These are phyloP conservation scores for Ascochyta clinopodiicola DNA, from an alignment of 2,329 filamentous ascomycete genomes.

Conservation along the genomic window DNA sequence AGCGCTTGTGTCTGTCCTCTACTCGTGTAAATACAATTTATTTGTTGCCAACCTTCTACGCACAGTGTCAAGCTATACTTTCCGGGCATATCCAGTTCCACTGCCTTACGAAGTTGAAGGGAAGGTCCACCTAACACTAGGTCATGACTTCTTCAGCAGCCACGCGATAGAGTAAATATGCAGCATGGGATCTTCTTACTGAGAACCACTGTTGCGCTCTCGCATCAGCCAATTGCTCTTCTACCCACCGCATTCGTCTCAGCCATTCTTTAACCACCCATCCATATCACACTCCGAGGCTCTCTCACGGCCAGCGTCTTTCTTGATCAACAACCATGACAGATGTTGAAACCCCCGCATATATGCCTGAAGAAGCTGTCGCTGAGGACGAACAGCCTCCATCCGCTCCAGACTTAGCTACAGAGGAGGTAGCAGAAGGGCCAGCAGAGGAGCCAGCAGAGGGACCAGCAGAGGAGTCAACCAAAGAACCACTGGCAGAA, in stretches of 20 bases:
- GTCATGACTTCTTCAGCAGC: slow-evolving; percentile 12
- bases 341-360: slow-evolving; percentile 1
- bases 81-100: background rate
- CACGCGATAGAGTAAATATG: slow-evolving; percentile 10
- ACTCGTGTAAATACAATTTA: background rate
- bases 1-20: background rate
- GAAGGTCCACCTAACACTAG: background rate
- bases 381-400: background rate
- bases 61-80: background rate
- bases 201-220: background rate
- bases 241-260: background rate
- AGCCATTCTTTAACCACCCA: slow-evolving; percentile 5
- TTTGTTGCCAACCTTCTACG: background rate
- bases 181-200: background rate
- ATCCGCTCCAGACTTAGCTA: background rate
- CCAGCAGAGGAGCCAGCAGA: background rate
- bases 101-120: background rate
- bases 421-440: background rate
- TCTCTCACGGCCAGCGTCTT: slow-evolving; percentile 2
- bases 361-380: background rate
- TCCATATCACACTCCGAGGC: background rate
- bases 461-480: background rate
- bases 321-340: background rate
- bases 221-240: background rate
- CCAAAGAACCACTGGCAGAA: background rate